These are phyloP conservation scores for Sophora flavescens DNA, from an alignment of 306 rosid genomes.

Conservation along the genomic window DNA sequence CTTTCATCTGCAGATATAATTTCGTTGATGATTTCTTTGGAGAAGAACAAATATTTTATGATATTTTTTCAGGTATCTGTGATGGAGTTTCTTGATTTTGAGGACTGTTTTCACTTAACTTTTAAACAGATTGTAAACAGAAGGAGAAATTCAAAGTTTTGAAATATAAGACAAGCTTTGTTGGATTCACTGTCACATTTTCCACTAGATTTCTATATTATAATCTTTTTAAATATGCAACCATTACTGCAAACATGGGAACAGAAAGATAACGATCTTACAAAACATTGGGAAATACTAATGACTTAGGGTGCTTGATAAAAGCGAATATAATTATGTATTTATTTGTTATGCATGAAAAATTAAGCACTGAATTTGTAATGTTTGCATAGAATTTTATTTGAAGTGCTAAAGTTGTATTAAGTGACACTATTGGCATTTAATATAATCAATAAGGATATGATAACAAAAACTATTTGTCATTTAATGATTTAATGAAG, in stretches of 20 bases:
- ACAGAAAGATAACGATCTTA: neutral
- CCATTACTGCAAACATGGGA: neutral
- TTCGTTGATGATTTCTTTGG: constrained; percentile 74
- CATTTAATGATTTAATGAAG: neutral
- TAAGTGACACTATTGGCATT: neutral
- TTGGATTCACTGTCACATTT: constrained; percentile 2
- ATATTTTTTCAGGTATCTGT: constrained; percentile 68
- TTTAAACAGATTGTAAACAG: constrained; percentile 10
- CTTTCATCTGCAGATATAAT: constrained; percentile 57
- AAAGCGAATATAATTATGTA: neutral
- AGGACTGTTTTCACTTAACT: neutral
- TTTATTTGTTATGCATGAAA: neutral
- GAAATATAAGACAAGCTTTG: constrained; percentile 20
- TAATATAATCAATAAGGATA: neutral
- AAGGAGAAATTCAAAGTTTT: neutral
- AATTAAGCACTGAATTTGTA: neutral
- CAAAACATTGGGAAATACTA: neutral
- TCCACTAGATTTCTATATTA: neutral
- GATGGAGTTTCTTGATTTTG: constrained; percentile 12
- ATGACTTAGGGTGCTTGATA: constrained; percentile 34
- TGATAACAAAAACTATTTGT: neutral
- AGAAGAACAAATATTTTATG: constrained; percentile 70
- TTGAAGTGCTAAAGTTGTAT: neutral
- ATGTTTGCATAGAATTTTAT: neutral
- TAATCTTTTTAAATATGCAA: constrained; percentile 8